These are phyloP conservation scores for Botrytis pseudocinerea DNA, from an alignment of 2,329 filamentous ascomycete genomes.

Conservation along the genomic window DNA sequence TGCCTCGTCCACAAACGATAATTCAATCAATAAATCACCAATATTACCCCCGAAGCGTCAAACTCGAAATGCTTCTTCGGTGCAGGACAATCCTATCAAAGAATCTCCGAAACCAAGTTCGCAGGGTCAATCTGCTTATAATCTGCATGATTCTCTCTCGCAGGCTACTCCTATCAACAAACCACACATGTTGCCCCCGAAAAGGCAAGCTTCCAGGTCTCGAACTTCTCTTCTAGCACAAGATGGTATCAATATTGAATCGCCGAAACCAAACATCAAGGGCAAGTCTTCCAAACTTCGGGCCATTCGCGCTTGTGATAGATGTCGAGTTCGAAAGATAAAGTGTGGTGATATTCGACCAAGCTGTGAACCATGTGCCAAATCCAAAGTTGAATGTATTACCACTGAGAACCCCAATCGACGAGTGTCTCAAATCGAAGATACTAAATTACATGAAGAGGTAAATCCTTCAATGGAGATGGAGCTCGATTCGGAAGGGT, in stretches of 20 bases:
- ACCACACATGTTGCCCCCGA: neutral
- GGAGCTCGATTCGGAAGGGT: constrained; percentile 16
- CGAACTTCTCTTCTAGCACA: neutral
- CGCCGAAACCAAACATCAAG: neutral
- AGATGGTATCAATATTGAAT: neutral
- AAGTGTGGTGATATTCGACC: constrained; percentile 8
- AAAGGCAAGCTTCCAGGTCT: neutral
- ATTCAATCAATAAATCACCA: neutral
- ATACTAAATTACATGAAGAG: neutral
- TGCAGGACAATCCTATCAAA: neutral
- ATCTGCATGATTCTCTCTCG: neutral
- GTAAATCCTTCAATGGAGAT: neutral
- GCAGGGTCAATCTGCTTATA: neutral
- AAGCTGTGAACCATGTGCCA: constrained; percentile 12
- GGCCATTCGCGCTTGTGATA: neutral
- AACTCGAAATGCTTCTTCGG: neutral
- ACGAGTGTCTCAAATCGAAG: neutral
- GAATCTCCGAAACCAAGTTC: neutral
- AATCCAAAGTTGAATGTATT: constrained; percentile 2
- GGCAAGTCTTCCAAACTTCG: neutral
- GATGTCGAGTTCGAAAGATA: constrained; percentile 1
- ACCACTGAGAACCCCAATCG: neutral
- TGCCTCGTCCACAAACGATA: neutral
- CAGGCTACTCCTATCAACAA: neutral
- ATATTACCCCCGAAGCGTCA: neutral